Evolutionary conservation across 495 filamentous ascomycete genomes (phyloP).

Genomic region (Chaetomium fimeti): DNA sequence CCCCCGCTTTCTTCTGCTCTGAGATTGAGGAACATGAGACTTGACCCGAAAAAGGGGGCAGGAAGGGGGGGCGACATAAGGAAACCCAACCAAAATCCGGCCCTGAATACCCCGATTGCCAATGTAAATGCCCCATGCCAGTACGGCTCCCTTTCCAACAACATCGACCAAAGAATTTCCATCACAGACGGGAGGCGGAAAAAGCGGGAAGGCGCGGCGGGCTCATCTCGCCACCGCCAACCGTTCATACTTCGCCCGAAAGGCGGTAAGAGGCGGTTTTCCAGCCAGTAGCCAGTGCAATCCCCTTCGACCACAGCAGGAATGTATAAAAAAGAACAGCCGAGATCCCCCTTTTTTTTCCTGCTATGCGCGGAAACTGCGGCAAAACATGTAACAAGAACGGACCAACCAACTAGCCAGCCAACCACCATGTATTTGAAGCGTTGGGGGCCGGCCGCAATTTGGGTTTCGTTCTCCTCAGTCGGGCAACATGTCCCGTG

Average conservation of each 20-base stretch:
- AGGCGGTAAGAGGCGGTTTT: not conserved
- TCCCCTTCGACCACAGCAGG: too few species aligned
- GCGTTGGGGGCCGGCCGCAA: too few species aligned
- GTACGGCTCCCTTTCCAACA: not conserved
- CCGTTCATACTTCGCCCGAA: not conserved
- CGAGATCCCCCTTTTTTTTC: not conserved
- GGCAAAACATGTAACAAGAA: not conserved
- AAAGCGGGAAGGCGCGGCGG: not conserved
- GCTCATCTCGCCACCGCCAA: slow-evolving; percentile 9
- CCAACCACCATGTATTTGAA: not conserved
- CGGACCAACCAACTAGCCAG: not conserved
- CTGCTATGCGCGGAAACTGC: not conserved
- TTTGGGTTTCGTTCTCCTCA: not conserved
- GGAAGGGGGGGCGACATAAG: not conserved
- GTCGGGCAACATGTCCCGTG: not conserved
- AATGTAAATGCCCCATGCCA: not conserved
- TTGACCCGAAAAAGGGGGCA: not conserved
- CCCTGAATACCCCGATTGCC: not conserved
- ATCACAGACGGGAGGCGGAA: not conserved
- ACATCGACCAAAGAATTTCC: not conserved
- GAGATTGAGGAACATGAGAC: not conserved
- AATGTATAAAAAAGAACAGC: not conserved
- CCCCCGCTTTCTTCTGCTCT: not conserved
- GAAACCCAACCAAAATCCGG: slow-evolving; percentile 8
- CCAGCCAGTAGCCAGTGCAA: not conserved